These are phyloP conservation scores for Austroboletus novae-zelandiae DNA, from an alignment of 1,284 basidiomycete species.

Conservation along the genomic window DNA sequence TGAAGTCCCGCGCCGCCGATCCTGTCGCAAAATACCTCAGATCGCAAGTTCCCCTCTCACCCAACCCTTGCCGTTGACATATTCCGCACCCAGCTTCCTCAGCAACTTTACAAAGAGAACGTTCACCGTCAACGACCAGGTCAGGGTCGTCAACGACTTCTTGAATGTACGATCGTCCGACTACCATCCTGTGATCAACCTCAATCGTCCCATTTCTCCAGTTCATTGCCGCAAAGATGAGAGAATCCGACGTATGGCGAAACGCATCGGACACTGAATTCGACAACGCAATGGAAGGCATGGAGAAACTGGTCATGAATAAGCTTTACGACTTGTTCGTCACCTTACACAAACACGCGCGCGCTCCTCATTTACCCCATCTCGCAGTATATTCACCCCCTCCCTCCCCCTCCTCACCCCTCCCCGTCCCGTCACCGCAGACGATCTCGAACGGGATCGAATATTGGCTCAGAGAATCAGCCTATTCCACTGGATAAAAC, in stretches of 20 bases:
- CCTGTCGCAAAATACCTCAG: slow-evolving; percentile 88
- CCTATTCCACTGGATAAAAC: slow-evolving; percentile 88
- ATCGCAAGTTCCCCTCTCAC: slow-evolving; percentile 57
- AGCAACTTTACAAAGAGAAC: slow-evolving; percentile 89
- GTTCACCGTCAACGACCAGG: slow-evolving; percentile 87
- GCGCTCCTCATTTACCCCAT: slow-evolving; percentile 3
- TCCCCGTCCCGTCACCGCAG: slow-evolving; percentile 82
- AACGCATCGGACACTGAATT: slow-evolving; percentile 80
- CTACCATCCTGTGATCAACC: slow-evolving; percentile 4
- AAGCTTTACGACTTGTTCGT: slow-evolving; percentile 86
- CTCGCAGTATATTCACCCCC: slow-evolving; percentile 82
- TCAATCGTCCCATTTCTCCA: slow-evolving; percentile 33
- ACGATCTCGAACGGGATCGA: slow-evolving; percentile 93
- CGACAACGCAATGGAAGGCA: slow-evolving; percentile 96
- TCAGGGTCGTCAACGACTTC: slow-evolving; percentile 93
- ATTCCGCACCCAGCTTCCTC: slow-evolving; percentile 59
- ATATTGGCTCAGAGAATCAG: slow-evolving; percentile 89
- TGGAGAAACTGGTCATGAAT: slow-evolving; percentile 99
- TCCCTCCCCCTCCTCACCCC: slow-evolving; percentile 64
- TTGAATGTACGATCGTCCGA: slow-evolving; percentile 59
- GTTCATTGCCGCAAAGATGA: slow-evolving; percentile 90
- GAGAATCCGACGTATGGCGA: slow-evolving; percentile 81
- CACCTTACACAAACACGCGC: slow-evolving; percentile 1
- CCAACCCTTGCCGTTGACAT: background rate
- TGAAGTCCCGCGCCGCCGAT: slow-evolving; percentile 81